Evolutionary conservation across 768 basidiomycete species (phyloP).

Genomic region (Tylopilus plumbeoviolaceoides): DNA sequence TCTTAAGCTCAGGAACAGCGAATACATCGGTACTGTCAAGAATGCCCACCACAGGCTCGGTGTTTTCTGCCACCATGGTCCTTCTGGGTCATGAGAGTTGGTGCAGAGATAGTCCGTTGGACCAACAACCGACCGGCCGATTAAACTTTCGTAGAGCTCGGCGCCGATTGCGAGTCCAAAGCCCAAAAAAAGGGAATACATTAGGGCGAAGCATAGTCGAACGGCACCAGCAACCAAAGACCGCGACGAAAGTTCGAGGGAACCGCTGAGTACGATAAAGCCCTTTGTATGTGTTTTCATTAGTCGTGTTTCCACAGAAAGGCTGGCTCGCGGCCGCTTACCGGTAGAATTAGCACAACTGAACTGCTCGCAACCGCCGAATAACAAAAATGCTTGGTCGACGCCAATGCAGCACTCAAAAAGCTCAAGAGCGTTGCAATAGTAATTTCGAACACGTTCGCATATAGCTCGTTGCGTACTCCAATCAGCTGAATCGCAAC

Average conservation of each 20-base stretch:
- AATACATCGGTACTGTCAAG: slow-evolving; percentile 66
- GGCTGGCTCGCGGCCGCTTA: slow-evolving; percentile 27
- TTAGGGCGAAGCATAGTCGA: slow-evolving; percentile 71
- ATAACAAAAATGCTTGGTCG: slow-evolving; percentile 71
- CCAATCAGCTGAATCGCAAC: slow-evolving; percentile 70
- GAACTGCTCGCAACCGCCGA: slow-evolving; percentile 74
- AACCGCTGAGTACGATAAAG: slow-evolving; percentile 66
- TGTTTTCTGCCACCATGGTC: slow-evolving; percentile 72
- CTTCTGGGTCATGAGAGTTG: slow-evolving; percentile 48
- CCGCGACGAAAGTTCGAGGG: slow-evolving; percentile 74
- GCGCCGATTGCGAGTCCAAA: slow-evolving; percentile 84
- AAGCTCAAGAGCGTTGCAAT: slow-evolving; percentile 79
- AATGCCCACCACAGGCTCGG: slow-evolving; percentile 75
- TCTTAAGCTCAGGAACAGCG: slow-evolving; percentile 60
- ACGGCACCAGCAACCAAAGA: slow-evolving; percentile 85
- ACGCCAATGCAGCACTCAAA: slow-evolving; percentile 67
- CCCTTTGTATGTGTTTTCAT: slow-evolving; percentile 34
- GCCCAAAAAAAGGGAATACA: slow-evolving; percentile 75
- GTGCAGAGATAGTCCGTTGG: slow-evolving; percentile 60
- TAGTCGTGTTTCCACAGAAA: not conserved
- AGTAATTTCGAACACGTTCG: slow-evolving; percentile 80
- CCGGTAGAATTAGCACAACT: slow-evolving; percentile 77
- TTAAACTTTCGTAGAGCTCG: slow-evolving; percentile 58
- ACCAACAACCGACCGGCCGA: slow-evolving; percentile 41
- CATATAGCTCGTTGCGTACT: slow-evolving; percentile 72